These are phyloP conservation scores for Chrysophaeum taylorii DNA, from an alignment of 352 stramenopile genomes.

Conservation along the genomic window DNA sequence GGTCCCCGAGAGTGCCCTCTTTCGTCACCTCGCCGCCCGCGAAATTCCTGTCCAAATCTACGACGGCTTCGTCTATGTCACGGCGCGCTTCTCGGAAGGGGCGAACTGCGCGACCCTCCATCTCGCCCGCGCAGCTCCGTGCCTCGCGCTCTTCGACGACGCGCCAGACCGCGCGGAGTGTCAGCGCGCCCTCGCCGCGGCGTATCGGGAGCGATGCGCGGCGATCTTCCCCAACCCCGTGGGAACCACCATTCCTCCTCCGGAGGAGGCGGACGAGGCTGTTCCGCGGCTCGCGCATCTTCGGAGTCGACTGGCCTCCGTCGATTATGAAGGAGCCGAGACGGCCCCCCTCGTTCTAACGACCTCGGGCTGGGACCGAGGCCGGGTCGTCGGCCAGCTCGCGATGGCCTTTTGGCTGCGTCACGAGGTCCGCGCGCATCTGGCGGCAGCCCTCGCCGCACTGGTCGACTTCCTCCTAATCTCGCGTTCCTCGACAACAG, in stretches of 20 bases:
- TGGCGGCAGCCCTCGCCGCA: neutral
- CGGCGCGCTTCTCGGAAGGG: neutral
- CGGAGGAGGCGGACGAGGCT: too few relatives aligned
- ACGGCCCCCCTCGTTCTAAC: neutral
- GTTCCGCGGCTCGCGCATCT: neutral
- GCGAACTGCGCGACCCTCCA: neutral
- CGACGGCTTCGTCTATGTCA: slow-evolving; percentile 8
- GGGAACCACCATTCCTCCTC: too few relatives aligned
- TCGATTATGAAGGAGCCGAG: neutral
- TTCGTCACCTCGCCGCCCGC: neutral
- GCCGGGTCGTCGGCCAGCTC: neutral
- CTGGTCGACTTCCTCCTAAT: neutral
- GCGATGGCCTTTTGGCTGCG: neutral
- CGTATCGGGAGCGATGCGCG: neutral
- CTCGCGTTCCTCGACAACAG: neutral
- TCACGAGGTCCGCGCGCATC: too few relatives aligned
- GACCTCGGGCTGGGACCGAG: neutral
- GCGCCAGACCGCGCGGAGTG: neutral
- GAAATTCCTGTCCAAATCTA: neutral
- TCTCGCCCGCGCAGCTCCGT: neutral
- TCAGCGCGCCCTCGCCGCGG: neutral
- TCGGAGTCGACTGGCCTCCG: neutral
- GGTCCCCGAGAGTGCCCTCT: neutral
- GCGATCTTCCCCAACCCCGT: neutral
- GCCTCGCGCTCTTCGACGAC: neutral